Conservation (phyloP, 1,284 basidiomycete species). For the Mycena citricolor region DNA sequence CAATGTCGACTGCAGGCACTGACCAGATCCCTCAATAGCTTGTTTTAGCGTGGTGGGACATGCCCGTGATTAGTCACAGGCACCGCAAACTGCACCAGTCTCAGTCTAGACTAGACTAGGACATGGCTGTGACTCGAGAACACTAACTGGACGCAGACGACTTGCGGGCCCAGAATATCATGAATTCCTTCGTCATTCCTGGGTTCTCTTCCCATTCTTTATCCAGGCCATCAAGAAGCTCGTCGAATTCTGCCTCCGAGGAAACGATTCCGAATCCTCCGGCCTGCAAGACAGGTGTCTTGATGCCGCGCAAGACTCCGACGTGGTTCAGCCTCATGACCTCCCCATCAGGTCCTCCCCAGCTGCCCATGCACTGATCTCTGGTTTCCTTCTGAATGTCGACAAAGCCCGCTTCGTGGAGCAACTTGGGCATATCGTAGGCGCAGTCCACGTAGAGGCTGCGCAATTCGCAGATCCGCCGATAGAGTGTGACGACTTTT, state of each 20-base stretch:
- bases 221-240: slow-evolving; percentile 16
- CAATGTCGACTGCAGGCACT: too few relatives aligned
- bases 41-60: too few relatives aligned
- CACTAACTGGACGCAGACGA: too few relatives aligned
- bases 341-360: slow-evolving; percentile 11
- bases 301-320: slow-evolving; percentile 13
- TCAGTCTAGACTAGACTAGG: too few relatives aligned
- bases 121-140: too few relatives aligned
- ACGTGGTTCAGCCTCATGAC: slow-evolving; percentile 6
- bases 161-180: slow-evolving; percentile 20
- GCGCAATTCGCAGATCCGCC: slow-evolving; percentile 1
- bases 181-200: slow-evolving; percentile 13
- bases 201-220: slow-evolving; percentile 20
- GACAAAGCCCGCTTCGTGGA: slow-evolving; percentile 19
- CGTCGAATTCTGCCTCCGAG: slow-evolving; percentile 20
- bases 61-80: too few relatives aligned
- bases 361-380: slow-evolving; percentile 14
- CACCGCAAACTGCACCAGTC: too few relatives aligned
- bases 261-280: slow-evolving; percentile 19
- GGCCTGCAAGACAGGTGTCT: slow-evolving; percentile 17
- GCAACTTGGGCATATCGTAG: slow-evolving; percentile 11
- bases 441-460: slow-evolving; percentile 17
- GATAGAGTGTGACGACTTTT: slow-evolving; percentile 12
- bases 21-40: too few relatives aligned
- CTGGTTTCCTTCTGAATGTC: slow-evolving; percentile 18